Base-by-base conservation (phyloP, 257 asterid species). In the Knoxia roxburghii region DNA sequence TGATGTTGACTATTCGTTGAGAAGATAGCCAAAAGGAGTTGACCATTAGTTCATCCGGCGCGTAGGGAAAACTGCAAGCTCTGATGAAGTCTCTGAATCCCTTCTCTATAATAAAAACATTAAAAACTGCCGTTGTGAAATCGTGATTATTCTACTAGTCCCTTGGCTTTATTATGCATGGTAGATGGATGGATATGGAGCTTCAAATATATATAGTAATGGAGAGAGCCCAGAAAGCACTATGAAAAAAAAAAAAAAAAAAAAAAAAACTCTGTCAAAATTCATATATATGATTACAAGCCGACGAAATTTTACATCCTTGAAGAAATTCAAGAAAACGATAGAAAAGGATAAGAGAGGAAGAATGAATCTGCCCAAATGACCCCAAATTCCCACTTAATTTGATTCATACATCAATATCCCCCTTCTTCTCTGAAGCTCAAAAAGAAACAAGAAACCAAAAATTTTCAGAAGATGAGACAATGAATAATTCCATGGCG, bases 401-500 rank as follows among this genome's bases (percentile, higher is more conserved):
- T 48, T n/a, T 45, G 2, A 0, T 50, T 60, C 15, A 8, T 61
- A 23, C 59, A 49, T 70, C 9, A 11, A 32, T 51, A 37, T 27
- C 18, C 39, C 53, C 23, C 53, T 48, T 48, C 23, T 48, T 11
- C 24, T 14, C 56, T 33, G 52, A 0, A 39, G 66, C 29, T 52
- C 23, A 3, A 30, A 46, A 39, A 48, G 62, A 4, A 37, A 37
- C 41, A 37, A 37, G 9, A 37, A 37, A 37, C 73, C 39, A 56
- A 55, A 64, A 4, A 18, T n/a, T n/a, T n/a, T n/a, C n/a, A 35
- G 64, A 59, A n/a, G n/a, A 74, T 66, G 73, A 65, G 40, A 60
- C 55, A 7, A 33, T 30, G 21, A 67, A 64, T 56, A 41, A 43
- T 37, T 59, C 66, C 29, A 85, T 86, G 94, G 91, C 96, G 8